phyloP scores from a whole-genome alignment of 129 eudicot genomes.

The Centaurea solstitialis region DNA sequence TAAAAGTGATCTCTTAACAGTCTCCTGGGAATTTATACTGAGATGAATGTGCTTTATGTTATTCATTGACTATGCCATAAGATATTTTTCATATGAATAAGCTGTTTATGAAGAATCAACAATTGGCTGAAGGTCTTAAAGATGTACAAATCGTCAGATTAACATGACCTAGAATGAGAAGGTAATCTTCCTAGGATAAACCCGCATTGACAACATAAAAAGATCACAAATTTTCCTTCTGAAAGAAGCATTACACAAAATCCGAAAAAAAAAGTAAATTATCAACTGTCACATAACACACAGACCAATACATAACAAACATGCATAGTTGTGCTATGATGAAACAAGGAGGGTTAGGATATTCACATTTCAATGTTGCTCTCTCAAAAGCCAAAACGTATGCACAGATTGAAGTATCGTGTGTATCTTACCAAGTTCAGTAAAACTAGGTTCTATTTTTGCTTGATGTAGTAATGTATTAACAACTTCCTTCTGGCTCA shows the following conservation, averaged over 20 bases:
- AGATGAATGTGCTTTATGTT: background rate
- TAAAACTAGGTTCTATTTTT: slow-evolving; percentile 76
- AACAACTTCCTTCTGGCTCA: slow-evolving; percentile 86
- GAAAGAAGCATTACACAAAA: background rate
- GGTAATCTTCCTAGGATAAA: background rate
- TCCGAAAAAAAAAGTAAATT: background rate
- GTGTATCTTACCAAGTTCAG: slow-evolving; percentile 73
- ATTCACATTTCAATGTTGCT: background rate
- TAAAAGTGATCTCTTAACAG: background rate
- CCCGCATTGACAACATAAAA: background rate
- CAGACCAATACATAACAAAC: background rate
- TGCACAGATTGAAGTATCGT: slow-evolving; percentile 8
- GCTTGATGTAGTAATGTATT: slow-evolving; percentile 69
- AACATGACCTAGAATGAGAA: background rate
- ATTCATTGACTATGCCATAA: background rate
- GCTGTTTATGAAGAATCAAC: background rate
- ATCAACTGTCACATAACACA: background rate
- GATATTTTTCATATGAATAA: too few species aligned
- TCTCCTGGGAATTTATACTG: background rate
- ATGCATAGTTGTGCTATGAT: background rate
- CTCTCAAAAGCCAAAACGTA: background rate
- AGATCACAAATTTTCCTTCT: background rate
- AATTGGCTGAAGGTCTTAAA: background rate
- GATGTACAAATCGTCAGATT: background rate
- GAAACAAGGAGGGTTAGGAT: background rate